Percentiles rank a stretch among this genome's conserved stretches.
phyloP scores from a whole-genome alignment of 1,139 yeast genomes.

The Kurtzmaniella natalensis region DNA sequence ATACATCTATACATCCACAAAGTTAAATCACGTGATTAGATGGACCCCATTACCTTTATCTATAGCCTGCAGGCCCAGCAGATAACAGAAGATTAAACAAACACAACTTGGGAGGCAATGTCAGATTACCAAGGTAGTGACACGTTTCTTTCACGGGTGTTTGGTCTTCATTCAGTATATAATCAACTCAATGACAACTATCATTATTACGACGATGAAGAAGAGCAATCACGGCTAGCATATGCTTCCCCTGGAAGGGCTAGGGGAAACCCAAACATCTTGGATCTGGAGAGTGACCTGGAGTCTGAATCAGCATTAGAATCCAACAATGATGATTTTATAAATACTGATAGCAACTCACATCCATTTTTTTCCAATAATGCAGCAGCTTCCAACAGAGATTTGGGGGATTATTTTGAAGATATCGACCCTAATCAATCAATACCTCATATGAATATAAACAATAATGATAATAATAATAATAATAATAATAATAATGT shows the following conservation, averaged over 20 bases:
- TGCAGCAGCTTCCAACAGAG: no score
- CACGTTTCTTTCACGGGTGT: constrained; percentile 54
- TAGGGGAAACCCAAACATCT: constrained; percentile 5
- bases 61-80: constrained; percentile 1
- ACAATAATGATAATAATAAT: no score
- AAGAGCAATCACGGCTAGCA: constrained; percentile 5
- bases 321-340: background rate
- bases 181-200: constrained; percentile 38
- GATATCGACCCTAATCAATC: no score
- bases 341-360: no score
- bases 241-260: constrained; percentile 3
- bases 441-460: no score
- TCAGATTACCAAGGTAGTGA: constrained; percentile 22
- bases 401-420: no score
- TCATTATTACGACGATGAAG: constrained; percentile 27
- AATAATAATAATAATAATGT: no score
- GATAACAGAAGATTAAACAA: no score
- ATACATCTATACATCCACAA: no score
- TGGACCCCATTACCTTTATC: background rate
- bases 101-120: no score
- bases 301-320: constrained; percentile 5
- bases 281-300: constrained; percentile 8
- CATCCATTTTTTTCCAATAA: no score
- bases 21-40: background rate
- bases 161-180: constrained; percentile 50